A percentile compares a stretch with the other conserved stretches of the same genome.
Evolutionary conservation across 345 rosid genomes (phyloP).

Genomic region (Garcia nutans): DNA sequence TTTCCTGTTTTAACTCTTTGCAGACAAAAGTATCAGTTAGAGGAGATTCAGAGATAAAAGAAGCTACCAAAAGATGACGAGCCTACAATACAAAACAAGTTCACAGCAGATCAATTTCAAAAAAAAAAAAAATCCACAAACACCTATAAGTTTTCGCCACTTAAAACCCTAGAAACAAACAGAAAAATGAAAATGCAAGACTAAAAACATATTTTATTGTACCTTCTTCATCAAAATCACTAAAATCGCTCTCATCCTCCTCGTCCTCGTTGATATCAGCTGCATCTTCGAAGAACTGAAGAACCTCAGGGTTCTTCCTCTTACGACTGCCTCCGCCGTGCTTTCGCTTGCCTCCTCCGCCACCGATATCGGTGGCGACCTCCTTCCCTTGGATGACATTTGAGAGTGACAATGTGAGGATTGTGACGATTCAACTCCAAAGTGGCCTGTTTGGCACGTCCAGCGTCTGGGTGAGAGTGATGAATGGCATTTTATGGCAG

Average conservation of each 20-base stretch:
- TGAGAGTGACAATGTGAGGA: not conserved
- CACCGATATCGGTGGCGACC: constrained; percentile 17
- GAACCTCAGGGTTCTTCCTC: constrained; percentile 28
- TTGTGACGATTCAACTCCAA: too few species aligned
- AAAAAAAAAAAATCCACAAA: not conserved
- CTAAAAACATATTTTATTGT: not conserved
- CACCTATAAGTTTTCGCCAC: too few species aligned
- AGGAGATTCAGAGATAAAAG: too few species aligned
- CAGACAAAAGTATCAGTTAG: too few species aligned
- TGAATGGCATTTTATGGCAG: too few species aligned
- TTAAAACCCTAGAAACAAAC: constrained; percentile 10
- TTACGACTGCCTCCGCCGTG: constrained; percentile 9
- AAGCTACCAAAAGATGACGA: too few species aligned
- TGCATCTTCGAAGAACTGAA: constrained; percentile 34
- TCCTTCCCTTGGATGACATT: constrained; percentile 29
- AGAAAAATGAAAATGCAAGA: constrained; percentile 2
- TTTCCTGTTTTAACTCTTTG: too few species aligned
- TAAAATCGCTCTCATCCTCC: constrained; percentile 13
- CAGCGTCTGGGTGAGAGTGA: too few species aligned
- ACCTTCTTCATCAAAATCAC: constrained; percentile 14
- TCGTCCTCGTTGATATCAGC: constrained; percentile 23
- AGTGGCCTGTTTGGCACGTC: not conserved
- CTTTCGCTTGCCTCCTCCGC: constrained; percentile 20
- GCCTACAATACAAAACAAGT: too few species aligned
- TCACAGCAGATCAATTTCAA: too few species aligned